A percentile compares a stretch with the other conserved stretches of the same genome.
phyloP scores from a whole-genome alignment of 768 basidiomycete genomes.

The Guyanaporus albipodus region DNA sequence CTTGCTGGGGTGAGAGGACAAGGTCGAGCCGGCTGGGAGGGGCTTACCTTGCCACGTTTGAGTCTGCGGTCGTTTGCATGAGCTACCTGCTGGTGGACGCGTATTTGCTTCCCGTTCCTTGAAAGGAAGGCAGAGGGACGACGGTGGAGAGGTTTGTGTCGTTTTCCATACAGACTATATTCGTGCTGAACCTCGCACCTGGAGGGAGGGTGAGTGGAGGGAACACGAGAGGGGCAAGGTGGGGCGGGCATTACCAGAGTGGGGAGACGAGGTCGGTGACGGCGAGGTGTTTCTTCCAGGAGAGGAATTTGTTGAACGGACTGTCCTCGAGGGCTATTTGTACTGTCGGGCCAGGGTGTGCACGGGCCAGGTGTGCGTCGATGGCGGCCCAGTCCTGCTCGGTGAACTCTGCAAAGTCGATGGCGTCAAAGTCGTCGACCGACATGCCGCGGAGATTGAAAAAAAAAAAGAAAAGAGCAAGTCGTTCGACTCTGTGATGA shows the following conservation, averaged over 20 bases:
- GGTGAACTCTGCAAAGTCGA: conserved; percentile 54
- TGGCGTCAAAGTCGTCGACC: conserved; percentile 42
- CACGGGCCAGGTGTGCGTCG: conserved; percentile 19
- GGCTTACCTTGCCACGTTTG: conserved; percentile 52
- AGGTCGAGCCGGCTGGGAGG: neutral
- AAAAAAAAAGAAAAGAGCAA: conserved; percentile 10
- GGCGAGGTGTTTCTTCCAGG: conserved; percentile 40
- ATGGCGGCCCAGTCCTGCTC: conserved; percentile 49
- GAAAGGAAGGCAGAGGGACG: conserved; percentile 58
- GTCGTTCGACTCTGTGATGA: conserved; percentile 18
- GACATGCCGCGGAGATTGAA: conserved; percentile 24
- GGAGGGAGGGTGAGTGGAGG: conserved; percentile 2
- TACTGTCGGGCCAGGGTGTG: conserved; percentile 31
- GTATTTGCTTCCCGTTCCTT: conserved; percentile 56
- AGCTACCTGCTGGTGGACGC: conserved; percentile 49
- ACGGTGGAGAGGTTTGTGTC: conserved; percentile 43
- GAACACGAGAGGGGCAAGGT: conserved; percentile 1
- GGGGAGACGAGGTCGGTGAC: conserved; percentile 63
- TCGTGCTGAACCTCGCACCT: conserved; percentile 84
- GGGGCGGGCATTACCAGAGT: conserved; percentile 56
- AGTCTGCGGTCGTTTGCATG: conserved; percentile 50
- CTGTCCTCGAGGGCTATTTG: conserved; percentile 29
- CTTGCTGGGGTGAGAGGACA: conserved; percentile 30
- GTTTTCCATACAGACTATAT: conserved; percentile 62
- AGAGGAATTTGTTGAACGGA: conserved; percentile 45